Evolutionary conservation across 2,329 filamentous ascomycete genomes (phyloP), one percentile per base, ranked within the genome.

Genomic region (Exophiala sideris): DNA sequence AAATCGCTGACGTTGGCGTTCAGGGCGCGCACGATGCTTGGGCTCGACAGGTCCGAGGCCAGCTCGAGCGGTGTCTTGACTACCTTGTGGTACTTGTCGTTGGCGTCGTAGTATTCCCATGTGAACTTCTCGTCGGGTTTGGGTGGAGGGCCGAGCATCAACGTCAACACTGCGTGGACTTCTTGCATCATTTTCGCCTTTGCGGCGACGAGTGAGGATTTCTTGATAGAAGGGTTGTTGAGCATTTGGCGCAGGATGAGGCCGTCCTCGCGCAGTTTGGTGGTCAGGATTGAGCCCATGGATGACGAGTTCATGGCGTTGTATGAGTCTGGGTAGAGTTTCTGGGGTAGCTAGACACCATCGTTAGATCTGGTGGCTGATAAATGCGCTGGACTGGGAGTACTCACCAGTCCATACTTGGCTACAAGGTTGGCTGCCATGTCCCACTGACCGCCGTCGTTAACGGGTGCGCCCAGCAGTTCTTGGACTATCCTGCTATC

Each of bases 381-480:
- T 8, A 18, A n/a, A 7, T 6, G 20, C 6, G 21, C 11, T 18
- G 14, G 14, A 44, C 11, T 9, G 40, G 35, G 20, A 49, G 10
- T 44, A 29, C 63, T 45, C 49, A 71, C 86, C n/a, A 95, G 80
- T 24, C 91, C 91, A 66, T 95, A 95, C 73, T 95, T 95, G 41
- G 82, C 73, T 4, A 95, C 88, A 8, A 95, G 75, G 65, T 95
- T 95, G 61, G 84, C 87, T 2, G 91, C 86, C 89, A 95, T 95
- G 70, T 95, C 89, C 89, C 89, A 95, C 70, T 95, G 89, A 0
- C 91, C 90, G 24, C 91, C 90, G 67, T 95, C 91, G 6, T 80
- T 82, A 3, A 94, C 84, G 0, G 89, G 86, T 18, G 81, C 78
- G 0, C 75, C 73, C 24, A 92, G 75, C 3, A 95, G 72, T 3